Conservation (phyloP, 495 filamentous ascomycete genomes). For the Xylaria flabelliformis region DNA sequence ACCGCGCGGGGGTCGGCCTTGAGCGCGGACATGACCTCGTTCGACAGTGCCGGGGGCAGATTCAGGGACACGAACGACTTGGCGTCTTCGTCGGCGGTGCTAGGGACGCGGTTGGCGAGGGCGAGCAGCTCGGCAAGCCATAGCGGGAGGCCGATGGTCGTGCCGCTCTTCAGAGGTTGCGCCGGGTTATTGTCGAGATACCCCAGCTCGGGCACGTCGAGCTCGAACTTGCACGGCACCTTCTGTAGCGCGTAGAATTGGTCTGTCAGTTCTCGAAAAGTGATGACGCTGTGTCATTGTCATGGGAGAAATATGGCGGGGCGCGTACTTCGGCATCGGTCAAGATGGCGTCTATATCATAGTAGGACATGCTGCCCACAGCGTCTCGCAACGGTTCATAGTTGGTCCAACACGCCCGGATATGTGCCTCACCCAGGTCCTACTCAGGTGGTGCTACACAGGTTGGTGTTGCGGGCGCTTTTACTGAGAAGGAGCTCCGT, state of each 20-base stretch:
- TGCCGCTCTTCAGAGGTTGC: slow-evolving; percentile 75
- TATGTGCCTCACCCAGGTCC: background rate
- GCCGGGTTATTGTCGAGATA: slow-evolving; percentile 76
- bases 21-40: slow-evolving; percentile 85
- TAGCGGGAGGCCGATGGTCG: slow-evolving; percentile 81
- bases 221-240: slow-evolving; percentile 92
- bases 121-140: slow-evolving; percentile 98
- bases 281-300: background rate
- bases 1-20: slow-evolving; percentile 89
- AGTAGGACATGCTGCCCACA: slow-evolving; percentile 75
- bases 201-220: slow-evolving; percentile 84
- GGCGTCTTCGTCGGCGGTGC: slow-evolving; percentile 46
- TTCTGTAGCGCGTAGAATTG: slow-evolving; percentile 61
- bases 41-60: slow-evolving; percentile 76
- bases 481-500: background rate
- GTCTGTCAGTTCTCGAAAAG: background rate
- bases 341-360: slow-evolving; percentile 91
- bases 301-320: background rate
- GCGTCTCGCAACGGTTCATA: slow-evolving; percentile 15
- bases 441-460: background rate
- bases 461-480: background rate
- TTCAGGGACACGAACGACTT: slow-evolving; percentile 77
- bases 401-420: background rate
- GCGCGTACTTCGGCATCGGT: slow-evolving; percentile 82
- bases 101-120: slow-evolving; percentile 68